Evolutionary conservation across 1,284 basidiomycete genomes (phyloP), one percentile per base, ranked within the genome.

Genomic region (Tilletiopsis washingtonensis): DNA sequence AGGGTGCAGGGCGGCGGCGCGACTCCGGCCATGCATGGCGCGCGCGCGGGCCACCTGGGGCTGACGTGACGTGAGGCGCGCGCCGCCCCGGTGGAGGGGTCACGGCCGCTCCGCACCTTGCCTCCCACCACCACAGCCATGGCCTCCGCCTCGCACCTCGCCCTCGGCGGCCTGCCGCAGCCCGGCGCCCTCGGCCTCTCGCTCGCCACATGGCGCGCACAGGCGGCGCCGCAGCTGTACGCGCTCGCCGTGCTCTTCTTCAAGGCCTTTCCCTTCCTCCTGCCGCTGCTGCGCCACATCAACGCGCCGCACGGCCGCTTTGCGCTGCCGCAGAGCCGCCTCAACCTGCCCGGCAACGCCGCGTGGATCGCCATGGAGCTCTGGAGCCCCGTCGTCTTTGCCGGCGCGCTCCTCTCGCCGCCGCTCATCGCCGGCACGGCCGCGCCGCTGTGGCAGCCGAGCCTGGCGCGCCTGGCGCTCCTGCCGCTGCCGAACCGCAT

Each of bases 281-380:
- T 68, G 7, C 76, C 76, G 3, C 27, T 75, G 9, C 72, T 76
- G 24, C 74, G 81, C 55, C 59, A 80, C 54, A 57, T 81, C 53
- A 77, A 85, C 57, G 84, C 84, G 1, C 84, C 84, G 0, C 89
- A 89, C 71, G 88, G 88, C 9, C 78, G 84, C 0, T 91, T 91
- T 67, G 69, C 81, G 0, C 56, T 74, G 11, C 61, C 78, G 45
- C 78, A 76, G 14, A 23, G 34, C 43, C 71, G 76, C 45, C 75
- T 82, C 40, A 73, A 81, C 19, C 61, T 85, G 5, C 78, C 84
- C 58, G 77, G 76, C 9, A 76, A 76, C 49, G n/a, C 74, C 5
- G 77, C 84, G 26, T 91, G 89, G 88, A 84, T 88, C 23, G 37
- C 80, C 43, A 91, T 91, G 88, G 89, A 93, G 74, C 75, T 86